Evolutionary conservation across 805 yeast genomes (phyloP), one percentile per base, ranked within the genome.

Genomic region (Zygoascus flipseniorum): DNA sequence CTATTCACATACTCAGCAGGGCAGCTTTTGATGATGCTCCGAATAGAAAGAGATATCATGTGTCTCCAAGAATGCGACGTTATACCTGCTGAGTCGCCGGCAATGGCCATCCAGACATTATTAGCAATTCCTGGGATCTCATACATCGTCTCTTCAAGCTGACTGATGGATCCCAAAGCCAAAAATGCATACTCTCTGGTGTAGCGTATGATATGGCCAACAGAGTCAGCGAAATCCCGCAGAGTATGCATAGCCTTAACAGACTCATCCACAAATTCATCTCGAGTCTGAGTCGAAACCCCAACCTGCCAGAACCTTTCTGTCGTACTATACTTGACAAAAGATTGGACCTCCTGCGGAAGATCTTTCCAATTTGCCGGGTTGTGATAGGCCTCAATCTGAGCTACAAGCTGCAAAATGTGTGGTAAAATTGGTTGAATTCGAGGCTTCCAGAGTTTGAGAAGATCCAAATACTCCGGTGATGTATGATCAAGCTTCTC

Each of bases 301-400:
- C 99, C 99, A 56, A 89, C 95, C 65, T 95, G 98, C 99, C 99
- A 93, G 67, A 93, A 93, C 62, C 98, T 76, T 71, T 93, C 99
- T 65, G 84, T 82, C 49, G 95, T 85, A 56, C 95, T 85, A 62
- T 88, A 85, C 58, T 80, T 79, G n/a, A 92, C 96, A 73, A 95
- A 92, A 1, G 92, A 76, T 66, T 88, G 96, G 1, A 93, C 98
- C 53, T 89, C 95, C 2, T 77, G 78, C 0, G 99, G 98, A 48
- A 93, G 73, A 42, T 81, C 86, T 13, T 74, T 74, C 98, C 99
- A 92, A 67, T 92, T 92, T 11, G 76, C 85, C 0, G 98, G 96
- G 63, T 93, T 87, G 66, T 89, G 97, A 64, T 90, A 93, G 0
- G 96, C 89, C 69, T 90, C 96, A 52, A 93, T 86, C 68, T 93